phyloP scores from a whole-genome alignment of 306 rosid species.

The Heteromeles arbutifolia region DNA sequence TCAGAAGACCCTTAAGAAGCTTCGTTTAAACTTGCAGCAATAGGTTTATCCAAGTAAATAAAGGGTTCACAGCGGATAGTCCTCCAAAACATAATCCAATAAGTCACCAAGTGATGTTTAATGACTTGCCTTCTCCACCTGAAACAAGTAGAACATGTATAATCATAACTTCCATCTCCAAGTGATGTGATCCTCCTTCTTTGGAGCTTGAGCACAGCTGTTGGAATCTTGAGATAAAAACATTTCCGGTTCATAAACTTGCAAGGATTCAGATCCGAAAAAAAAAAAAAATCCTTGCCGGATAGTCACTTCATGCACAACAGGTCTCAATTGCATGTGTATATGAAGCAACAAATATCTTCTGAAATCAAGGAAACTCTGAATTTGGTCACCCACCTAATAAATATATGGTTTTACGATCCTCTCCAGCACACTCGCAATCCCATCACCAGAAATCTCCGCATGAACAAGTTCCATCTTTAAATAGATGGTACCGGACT shows the following conservation, averaged over 20 bases:
- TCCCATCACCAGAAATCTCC: slow-evolving; percentile 80
- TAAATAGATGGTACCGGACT: slow-evolving; percentile 79
- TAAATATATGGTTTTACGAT: neutral
- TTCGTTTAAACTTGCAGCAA: neutral
- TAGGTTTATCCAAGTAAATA: neutral
- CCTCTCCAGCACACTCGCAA: neutral
- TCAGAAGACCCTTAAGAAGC: neutral
- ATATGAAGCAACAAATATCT: neutral
- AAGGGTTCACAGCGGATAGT: neutral
- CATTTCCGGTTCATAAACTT: neutral
- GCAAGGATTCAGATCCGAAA: neutral
- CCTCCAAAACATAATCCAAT: neutral
- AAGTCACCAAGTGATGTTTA: neutral
- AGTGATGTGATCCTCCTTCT: neutral
- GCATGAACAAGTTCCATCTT: slow-evolving; percentile 79
- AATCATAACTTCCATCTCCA: neutral
- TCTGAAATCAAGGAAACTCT: neutral
- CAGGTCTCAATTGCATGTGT: neutral
- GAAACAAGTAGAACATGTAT: neutral
- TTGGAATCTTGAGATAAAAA: neutral
- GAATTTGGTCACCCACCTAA: neutral
- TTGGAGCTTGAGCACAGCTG: neutral
- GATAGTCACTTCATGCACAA: neutral
- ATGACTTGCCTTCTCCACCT: too few relatives aligned
- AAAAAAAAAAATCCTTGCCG: neutral